A percentile compares a stretch with the other conserved stretches of the same genome.
Conservation (phyloP, 2,329 filamentous ascomycete species). For the Ceratocystis alfenasii region DNA sequence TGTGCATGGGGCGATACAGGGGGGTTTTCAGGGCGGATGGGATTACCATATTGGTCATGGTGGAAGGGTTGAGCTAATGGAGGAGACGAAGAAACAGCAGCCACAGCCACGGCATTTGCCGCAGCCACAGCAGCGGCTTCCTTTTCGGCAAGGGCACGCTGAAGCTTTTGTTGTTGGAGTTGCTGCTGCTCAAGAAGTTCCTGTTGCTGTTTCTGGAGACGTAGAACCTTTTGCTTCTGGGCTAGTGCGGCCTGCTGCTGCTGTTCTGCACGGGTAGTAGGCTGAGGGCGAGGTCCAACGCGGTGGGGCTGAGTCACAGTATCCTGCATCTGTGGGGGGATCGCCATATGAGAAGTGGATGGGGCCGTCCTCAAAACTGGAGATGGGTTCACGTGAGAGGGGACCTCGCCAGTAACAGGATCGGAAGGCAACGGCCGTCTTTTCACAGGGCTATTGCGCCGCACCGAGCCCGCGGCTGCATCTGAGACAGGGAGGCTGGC, state of each 20-base stretch:
- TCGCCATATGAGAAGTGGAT: constrained; percentile 18
- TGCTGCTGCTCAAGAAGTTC: constrained; percentile 29
- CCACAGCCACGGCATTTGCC: constrained; percentile 28
- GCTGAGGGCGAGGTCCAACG: constrained; percentile 21
- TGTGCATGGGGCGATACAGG: neutral
- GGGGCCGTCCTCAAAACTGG: neutral
- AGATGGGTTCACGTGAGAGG: constrained; percentile 24
- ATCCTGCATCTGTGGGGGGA: constrained; percentile 21
- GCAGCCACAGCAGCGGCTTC: constrained; percentile 30
- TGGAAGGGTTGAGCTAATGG: constrained; percentile 1
- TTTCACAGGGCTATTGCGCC: constrained; percentile 55
- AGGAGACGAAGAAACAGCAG: constrained; percentile 27
- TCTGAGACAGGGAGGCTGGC: constrained; percentile 25
- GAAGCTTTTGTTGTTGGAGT: constrained; percentile 29
- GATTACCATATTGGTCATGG: constrained; percentile 2
- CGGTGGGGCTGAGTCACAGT: constrained; percentile 18
- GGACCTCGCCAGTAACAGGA: constrained; percentile 49
- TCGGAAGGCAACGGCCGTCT: constrained; percentile 73
- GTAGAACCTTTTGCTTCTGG: constrained; percentile 27
- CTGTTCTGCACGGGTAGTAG: constrained; percentile 23
- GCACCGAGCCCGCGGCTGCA: constrained; percentile 27
- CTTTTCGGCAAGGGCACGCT: constrained; percentile 26
- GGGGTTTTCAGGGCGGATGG: neutral
- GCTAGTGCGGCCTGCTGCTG: constrained; percentile 23
- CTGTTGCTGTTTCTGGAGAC: constrained; percentile 25